Evolutionary conservation across 345 rosid genomes (phyloP).

Genomic region (Capsella bursapastoris): DNA sequence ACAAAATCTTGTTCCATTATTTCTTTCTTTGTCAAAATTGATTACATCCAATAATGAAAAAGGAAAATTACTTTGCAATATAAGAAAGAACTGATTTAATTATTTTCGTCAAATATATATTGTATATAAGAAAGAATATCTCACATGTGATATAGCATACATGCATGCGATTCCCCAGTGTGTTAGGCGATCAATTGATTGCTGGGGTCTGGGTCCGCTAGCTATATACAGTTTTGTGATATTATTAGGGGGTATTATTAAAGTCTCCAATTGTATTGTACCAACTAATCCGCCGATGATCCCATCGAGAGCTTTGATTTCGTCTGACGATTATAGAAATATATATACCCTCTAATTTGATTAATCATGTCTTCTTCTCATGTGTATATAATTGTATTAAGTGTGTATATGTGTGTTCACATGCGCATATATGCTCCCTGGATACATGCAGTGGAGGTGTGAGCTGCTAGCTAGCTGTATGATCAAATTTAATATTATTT

Average conservation of each 20-base stretch:
- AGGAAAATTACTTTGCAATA: no score
- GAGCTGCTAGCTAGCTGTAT: constrained; percentile 29
- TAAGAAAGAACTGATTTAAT: no score
- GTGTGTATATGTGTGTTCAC: constrained; percentile 3
- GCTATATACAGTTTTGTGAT: neutral
- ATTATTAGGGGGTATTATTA: neutral
- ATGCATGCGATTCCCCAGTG: constrained; percentile 13
- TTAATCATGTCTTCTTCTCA: neutral
- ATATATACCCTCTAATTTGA: neutral
- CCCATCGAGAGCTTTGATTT: constrained; percentile 21
- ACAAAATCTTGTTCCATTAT: no score
- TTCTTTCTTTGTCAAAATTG: no score
- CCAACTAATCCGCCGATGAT: constrained; percentile 8
- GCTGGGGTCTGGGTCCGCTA: neutral
- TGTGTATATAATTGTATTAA: neutral
- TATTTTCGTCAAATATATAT: no score
- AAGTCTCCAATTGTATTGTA: neutral
- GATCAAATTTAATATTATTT: neutral
- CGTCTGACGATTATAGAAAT: neutral
- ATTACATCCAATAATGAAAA: no score
- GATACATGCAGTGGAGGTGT: constrained; percentile 14
- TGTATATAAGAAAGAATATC: no score
- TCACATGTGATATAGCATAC: no score
- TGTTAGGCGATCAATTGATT: constrained; percentile 13
- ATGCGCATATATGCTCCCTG: constrained; percentile 17